phyloP scores from a whole-genome alignment of 2,329 filamentous ascomycete species.

The Eurotiales sp. region DNA sequence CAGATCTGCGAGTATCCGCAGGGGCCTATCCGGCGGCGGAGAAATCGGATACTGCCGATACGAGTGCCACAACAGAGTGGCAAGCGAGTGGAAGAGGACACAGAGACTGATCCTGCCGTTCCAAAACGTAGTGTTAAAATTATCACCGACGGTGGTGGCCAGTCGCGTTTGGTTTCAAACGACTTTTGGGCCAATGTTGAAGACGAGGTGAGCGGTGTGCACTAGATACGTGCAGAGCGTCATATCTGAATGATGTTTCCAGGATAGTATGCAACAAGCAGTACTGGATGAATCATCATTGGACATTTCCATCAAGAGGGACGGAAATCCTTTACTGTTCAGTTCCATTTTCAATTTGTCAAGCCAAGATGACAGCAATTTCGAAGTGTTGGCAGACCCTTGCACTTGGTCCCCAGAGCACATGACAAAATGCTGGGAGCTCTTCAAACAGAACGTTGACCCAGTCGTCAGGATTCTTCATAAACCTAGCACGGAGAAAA shows the following conservation, averaged over 20 bases:
- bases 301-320: neutral
- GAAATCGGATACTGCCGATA: neutral
- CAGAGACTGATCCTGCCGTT: neutral
- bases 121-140: neutral
- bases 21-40: slow-evolving; percentile 5
- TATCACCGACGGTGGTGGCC: neutral
- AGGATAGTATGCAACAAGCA: neutral
- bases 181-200: slow-evolving; percentile 11
- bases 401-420: neutral
- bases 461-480: slow-evolving; percentile 14
- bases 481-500: slow-evolving; percentile 3
- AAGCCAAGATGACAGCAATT: neutral
- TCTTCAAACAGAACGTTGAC: slow-evolving; percentile 17
- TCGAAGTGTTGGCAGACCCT: neutral
- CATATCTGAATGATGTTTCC: neutral
- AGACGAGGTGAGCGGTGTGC: slow-evolving; percentile 1
- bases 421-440: slow-evolving; percentile 16
- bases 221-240: neutral
- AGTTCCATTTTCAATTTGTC: neutral
- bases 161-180: slow-evolving; percentile 4
- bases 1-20: slow-evolving; percentile 5
- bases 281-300: neutral
- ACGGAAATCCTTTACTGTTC: neutral
- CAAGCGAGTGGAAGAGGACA: neutral
- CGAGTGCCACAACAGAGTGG: neutral